Evolutionary conservation across 208 protist genomes (phyloP).

Genomic region (Leptomonas pyrrhocoris): DNA sequence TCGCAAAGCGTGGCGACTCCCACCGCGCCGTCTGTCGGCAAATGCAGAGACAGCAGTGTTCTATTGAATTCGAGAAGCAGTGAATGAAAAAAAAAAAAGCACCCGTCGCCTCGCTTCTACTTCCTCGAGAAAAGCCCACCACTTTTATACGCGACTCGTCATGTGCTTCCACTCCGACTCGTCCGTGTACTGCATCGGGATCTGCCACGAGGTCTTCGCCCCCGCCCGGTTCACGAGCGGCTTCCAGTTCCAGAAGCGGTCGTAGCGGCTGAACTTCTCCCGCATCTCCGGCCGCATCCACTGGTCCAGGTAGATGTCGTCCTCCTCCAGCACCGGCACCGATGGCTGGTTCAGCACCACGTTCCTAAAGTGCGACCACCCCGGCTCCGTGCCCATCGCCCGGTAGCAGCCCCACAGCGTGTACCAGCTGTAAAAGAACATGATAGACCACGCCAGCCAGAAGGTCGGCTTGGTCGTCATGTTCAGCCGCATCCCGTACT

Average conservation of each 20-base stretch:
- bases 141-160: constrained; percentile 80
- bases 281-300: constrained; percentile 88
- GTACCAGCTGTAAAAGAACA: constrained; percentile 89
- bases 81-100: constrained; percentile 13
- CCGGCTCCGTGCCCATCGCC: constrained; percentile 80
- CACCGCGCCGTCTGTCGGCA: no score
- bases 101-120: background rate
- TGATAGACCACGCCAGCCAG: constrained; percentile 85
- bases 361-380: constrained; percentile 79
- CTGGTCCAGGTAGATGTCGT: constrained; percentile 91
- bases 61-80: no score
- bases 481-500: constrained; percentile 88
- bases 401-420: constrained; percentile 91
- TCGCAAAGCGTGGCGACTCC: no score
- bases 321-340: constrained; percentile 82
- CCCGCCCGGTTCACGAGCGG: constrained; percentile 84
- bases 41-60: no score
- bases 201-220: constrained; percentile 75
- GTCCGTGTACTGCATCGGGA: constrained; percentile 78
- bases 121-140: no score
- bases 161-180: constrained; percentile 92
- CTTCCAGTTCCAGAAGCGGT: constrained; percentile 92
- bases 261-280: constrained; percentile 78
- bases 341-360: constrained; percentile 77
- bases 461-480: constrained; percentile 86